Evolutionary conservation across 768 basidiomycete genomes (phyloP), one percentile per base, ranked within the genome.

Genomic region (Rhodosporidiobolus sp.): DNA sequence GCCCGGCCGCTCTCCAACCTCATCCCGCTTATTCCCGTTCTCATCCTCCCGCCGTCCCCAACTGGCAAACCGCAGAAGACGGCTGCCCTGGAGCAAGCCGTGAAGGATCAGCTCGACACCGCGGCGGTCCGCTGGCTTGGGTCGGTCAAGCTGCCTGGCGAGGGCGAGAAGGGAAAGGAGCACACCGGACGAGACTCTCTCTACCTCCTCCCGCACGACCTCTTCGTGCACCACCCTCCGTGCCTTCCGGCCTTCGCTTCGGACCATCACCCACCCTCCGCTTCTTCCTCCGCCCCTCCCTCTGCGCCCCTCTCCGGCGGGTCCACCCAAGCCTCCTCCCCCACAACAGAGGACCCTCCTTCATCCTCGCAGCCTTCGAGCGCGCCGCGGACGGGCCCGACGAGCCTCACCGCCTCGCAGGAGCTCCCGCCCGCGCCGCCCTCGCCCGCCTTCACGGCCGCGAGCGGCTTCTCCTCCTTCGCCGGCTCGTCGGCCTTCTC

Each of bases 11-110:
- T 74, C 35, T 70, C 69, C 14, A 65, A 55, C 20, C 14, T 70
- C 43, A 49, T 74, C 9, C 73, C 73, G 20, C 35, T 74, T 17
- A 49, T 61, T 17, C 73, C 73, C 20, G n/a, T 74, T 56, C 69
- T 74, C 58, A 19, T 70, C 48, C 65, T 74, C n/a, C 69, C 69
- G 7, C 69, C 69, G 2, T 67, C 69, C 24, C 73, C 73, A 3
- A 74, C 69, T 1, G 62, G 69, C 46, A 67, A 67, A 30, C 69
- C 69, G 1, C 73, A 74, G 56, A 66, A 67, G 65, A 74, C 73
- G 12, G 4, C 52, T 12, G 69, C 67, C 0, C 49, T 74, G 0
- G 66, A 56, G 20, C 38, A 55, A 3, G 73, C 73, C 20, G 69
- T 74, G 1, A 22, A 49, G 17, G 61, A 67, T 17, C 73, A 74